phyloP scores from a whole-genome alignment of 768 basidiomycete genomes.

The Mycena vulgaris region DNA sequence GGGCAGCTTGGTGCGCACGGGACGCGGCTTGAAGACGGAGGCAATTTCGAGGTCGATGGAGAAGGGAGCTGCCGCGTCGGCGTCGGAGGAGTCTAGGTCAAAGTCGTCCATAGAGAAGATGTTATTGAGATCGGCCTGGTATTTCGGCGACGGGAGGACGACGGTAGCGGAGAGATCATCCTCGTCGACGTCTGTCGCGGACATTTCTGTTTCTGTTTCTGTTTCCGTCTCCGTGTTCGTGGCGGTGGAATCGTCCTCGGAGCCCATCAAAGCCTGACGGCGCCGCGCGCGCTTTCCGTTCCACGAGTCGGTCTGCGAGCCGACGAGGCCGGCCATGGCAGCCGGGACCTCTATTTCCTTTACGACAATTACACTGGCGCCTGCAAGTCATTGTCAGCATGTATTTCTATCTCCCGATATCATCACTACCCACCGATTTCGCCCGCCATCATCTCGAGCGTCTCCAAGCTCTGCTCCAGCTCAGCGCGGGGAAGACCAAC shows the following conservation, averaged over 20 bases:
- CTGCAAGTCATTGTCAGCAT: not conserved
- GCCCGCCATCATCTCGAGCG: slow-evolving; percentile 93
- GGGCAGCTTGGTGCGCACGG: slow-evolving; percentile 62
- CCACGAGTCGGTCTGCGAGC: slow-evolving; percentile 55
- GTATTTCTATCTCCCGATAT: not conserved
- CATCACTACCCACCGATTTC: slow-evolving; percentile 74
- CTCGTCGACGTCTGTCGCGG: slow-evolving; percentile 57
- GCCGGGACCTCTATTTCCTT: slow-evolving; percentile 89
- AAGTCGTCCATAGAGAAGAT: slow-evolving; percentile 67
- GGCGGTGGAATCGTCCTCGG: slow-evolving; percentile 45
- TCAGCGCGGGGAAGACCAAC: slow-evolving; percentile 83
- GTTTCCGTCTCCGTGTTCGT: slow-evolving; percentile 48
- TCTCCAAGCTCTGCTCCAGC: slow-evolving; percentile 86
- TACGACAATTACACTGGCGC: slow-evolving; percentile 89
- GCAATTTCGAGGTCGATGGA: slow-evolving; percentile 76
- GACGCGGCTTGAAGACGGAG: slow-evolving; percentile 82
- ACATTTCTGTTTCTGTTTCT: slow-evolving; percentile 47
- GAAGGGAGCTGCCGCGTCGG: slow-evolving; percentile 41
- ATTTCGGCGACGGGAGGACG: slow-evolving; percentile 48
- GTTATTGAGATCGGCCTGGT: slow-evolving; percentile 46
- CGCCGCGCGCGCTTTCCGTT: slow-evolving; percentile 54
- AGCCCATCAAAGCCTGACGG: slow-evolving; percentile 45
- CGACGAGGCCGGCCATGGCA: slow-evolving; percentile 59
- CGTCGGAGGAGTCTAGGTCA: slow-evolving; percentile 33
- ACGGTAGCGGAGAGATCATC: slow-evolving; percentile 55